Percentiles rank a stretch among this genome's conserved stretches.
Conservation (phyloP, 352 stramenopile species). For the Phytophthora megakarya region DNA sequence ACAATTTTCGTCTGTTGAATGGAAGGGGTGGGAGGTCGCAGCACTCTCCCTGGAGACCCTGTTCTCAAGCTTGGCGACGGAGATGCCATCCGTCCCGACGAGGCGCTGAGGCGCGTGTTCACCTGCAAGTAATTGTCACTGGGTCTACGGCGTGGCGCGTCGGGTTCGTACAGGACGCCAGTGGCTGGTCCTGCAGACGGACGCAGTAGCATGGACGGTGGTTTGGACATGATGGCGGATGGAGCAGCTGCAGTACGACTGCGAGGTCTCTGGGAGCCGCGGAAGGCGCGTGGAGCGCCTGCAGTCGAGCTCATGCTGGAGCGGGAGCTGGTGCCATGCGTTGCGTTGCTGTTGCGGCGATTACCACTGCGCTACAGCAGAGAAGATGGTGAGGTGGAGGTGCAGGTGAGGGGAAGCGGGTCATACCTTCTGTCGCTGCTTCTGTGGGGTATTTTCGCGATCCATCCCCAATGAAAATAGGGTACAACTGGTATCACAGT, state of each 20-base stretch:
- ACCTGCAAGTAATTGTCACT: conserved; percentile 26
- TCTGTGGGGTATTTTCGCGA: conserved; percentile 72
- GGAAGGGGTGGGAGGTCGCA: conserved; percentile 9
- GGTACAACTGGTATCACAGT: no score
- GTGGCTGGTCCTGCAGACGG: conserved; percentile 9
- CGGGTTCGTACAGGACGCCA: conserved; percentile 34
- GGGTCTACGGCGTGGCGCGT: conserved; percentile 17
- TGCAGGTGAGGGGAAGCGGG: neutral
- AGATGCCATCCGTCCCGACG: neutral
- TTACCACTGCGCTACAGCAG: conserved; percentile 35
- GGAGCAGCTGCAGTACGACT: conserved; percentile 29
- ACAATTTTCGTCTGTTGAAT: conserved; percentile 26
- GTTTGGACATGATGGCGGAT: conserved; percentile 46
- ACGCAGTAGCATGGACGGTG: conserved; percentile 45
- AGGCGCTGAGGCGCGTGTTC: conserved; percentile 20
- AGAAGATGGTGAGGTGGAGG: neutral
- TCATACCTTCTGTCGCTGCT: conserved; percentile 77
- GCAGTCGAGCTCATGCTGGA: conserved; percentile 10
- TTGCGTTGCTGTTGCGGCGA: conserved; percentile 17
- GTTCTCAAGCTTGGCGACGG: conserved; percentile 8
- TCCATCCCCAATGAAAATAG: conserved; percentile 47
- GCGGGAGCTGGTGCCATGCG: conserved; percentile 12
- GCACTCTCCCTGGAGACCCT: neutral
- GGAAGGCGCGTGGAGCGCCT: conserved; percentile 25
- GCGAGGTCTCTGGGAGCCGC: conserved; percentile 31